Evolutionary conservation across 495 filamentous ascomycete genomes (phyloP), one percentile per base, ranked within the genome.

Genomic region (Penicillium lagena): DNA sequence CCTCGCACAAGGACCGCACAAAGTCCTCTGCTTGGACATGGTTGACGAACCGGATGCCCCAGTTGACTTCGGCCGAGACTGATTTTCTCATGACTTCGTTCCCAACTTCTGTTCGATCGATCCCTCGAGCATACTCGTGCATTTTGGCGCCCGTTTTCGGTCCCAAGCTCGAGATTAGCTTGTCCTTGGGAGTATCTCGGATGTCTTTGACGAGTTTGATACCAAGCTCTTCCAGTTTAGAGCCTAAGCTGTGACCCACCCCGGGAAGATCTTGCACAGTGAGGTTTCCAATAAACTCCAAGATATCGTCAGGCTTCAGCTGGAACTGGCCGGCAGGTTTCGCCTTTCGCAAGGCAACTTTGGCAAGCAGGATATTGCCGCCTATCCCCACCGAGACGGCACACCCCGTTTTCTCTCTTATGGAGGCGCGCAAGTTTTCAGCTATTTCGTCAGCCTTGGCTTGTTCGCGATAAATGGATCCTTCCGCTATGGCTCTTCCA

Each of bases 351-450:
- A 96, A 68, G 7, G 93, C 90, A 11, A 97, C 76, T 55, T 95
- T 96, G 30, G 93, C 94, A 7, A 90, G 77, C 9, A 98, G 62
- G 33, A 97, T 88, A 54, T 95, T 98, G 7, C 77, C 81, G 3
- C 94, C 93, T 47, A 98, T 95, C 0, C 93, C 93, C n/a, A 97
- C 81, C 0, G 90, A 96, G 4, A 96, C 90, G 39, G 83, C 79
- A 59, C 94, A 96, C 7, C 77, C 83, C 0, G 93, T 94, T 45
- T 73, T 84, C 12, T 69, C 55, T 52, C 87, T 85, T 36, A 96
- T 78, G 15, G 76, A 66, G 9, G 78, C 73, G 14, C 94, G 77
- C 7, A 98, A 65, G 2, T 49, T 54, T 15, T 66, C 60, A 0
- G 86, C 90, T 44, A 97, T 82, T 37, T 83, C 72, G 49, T 90